A percentile compares a stretch with the other conserved stretches of the same genome.
Conservation (phyloP, 2,329 filamentous ascomycete species). For the Lachnellula occidentalis region DNA sequence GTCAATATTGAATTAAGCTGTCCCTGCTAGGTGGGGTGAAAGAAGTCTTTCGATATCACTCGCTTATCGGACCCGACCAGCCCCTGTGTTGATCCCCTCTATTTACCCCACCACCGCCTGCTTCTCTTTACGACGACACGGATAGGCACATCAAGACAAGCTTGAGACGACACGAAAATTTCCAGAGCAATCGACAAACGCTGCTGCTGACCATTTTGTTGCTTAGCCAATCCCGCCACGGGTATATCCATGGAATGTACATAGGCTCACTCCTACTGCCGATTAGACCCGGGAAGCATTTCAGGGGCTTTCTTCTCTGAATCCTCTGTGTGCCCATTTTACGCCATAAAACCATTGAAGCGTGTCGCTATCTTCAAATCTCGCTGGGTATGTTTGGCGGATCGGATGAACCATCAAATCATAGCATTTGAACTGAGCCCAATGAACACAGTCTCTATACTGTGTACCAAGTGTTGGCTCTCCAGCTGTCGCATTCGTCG, state of each 20-base stretch:
- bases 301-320: conserved; percentile 7
- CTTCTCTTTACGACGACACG: background rate
- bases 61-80: background rate
- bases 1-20: background rate
- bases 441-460: background rate
- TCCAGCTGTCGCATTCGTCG: too few relatives aligned
- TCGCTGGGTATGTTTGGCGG: conserved; percentile 4
- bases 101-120: background rate
- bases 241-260: too few relatives aligned
- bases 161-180: background rate
- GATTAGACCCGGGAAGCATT: background rate
- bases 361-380: background rate
- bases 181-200: background rate
- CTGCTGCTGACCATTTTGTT: background rate
- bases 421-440: background rate
- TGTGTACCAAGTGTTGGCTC: too few relatives aligned
- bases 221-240: background rate
- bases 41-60: conserved; percentile 2
- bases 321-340: background rate
- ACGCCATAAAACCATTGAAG: too few relatives aligned
- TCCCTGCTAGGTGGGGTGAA: background rate
- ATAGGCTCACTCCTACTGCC: background rate
- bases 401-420: background rate
- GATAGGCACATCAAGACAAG: too few relatives aligned
- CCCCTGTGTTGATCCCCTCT: background rate